Evolutionary conservation across 345 rosid genomes (phyloP).

Genomic region (Rhodamnia rubescens): DNA sequence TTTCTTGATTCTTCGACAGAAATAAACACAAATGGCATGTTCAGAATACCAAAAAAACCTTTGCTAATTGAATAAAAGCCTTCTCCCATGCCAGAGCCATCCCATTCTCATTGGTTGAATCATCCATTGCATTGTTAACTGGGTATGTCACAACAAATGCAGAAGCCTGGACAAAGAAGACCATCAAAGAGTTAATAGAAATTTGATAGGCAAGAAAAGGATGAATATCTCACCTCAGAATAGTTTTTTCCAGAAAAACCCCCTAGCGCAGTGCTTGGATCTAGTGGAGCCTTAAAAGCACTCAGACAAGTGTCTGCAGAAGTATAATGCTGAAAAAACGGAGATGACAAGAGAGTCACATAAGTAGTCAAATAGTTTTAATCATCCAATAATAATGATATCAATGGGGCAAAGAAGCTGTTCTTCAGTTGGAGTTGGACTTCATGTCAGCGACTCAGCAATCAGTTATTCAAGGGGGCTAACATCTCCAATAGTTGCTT

Average conservation of each 20-base stretch:
- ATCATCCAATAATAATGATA: not conserved
- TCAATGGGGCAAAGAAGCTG: not conserved
- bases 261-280: slow-evolving; percentile 92
- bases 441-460: not conserved
- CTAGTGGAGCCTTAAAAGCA: slow-evolving; percentile 92
- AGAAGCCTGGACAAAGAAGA: slow-evolving; percentile 58
- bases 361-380: not conserved
- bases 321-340: slow-evolving; percentile 66
- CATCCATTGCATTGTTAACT: slow-evolving; percentile 66
- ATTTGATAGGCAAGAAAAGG: not conserved
- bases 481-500: not conserved
- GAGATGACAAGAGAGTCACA: not conserved
- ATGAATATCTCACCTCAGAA: slow-evolving; percentile 60
- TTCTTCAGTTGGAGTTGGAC: not conserved
- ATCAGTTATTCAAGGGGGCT: not conserved
- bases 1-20: too few relatives aligned
- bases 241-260: slow-evolving; percentile 82
- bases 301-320: slow-evolving; percentile 75
- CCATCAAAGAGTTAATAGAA: not conserved
- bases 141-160: slow-evolving; percentile 89
- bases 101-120: slow-evolving; percentile 40
- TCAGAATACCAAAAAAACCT: slow-evolving; percentile 36
- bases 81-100: slow-evolving; percentile 93
- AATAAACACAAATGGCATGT: not conserved
- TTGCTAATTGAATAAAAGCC: slow-evolving; percentile 72